phyloP scores from a whole-genome alignment of 768 basidiomycete genomes.

The Boletus speciosus region DNA sequence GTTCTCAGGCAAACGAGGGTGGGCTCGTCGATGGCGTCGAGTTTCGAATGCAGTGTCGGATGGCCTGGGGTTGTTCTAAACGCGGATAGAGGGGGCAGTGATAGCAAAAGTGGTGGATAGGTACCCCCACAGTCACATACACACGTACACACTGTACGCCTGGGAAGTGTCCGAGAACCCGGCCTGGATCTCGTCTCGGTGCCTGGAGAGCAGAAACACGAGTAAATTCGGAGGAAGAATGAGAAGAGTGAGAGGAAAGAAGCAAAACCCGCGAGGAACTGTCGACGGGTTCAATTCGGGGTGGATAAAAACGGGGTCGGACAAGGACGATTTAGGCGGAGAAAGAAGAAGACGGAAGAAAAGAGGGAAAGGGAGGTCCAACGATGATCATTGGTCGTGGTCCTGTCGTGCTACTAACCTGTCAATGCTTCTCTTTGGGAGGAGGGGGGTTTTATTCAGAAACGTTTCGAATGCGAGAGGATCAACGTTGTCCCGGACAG shows the following conservation, averaged over 20 bases:
- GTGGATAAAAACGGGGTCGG: background rate
- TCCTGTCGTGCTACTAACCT: background rate
- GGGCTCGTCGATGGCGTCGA: background rate
- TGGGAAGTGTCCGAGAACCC: conserved; percentile 3
- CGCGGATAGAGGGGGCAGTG: background rate
- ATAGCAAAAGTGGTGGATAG: background rate
- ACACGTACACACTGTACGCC: background rate
- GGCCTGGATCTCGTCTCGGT: conserved; percentile 9
- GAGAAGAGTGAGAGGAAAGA: background rate
- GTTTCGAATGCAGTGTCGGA: background rate
- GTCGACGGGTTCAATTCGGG: background rate
- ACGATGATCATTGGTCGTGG: background rate
- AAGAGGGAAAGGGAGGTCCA: background rate
- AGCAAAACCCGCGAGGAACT: background rate
- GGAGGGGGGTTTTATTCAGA: background rate
- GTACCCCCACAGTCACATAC: background rate
- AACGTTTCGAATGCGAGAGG: background rate
- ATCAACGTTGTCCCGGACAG: background rate
- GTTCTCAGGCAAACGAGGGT: background rate
- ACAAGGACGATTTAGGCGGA: background rate
- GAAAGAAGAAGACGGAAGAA: conserved; percentile 1
- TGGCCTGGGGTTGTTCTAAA: background rate
- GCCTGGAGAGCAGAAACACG: conserved; percentile 13
- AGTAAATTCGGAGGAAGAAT: conserved; percentile 6
- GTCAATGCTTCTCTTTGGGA: background rate